Evolutionary conservation across 139 green algal genomes (phyloP), one percentile per base, ranked within the genome.

Genomic region (Nannochloris sp.): DNA sequence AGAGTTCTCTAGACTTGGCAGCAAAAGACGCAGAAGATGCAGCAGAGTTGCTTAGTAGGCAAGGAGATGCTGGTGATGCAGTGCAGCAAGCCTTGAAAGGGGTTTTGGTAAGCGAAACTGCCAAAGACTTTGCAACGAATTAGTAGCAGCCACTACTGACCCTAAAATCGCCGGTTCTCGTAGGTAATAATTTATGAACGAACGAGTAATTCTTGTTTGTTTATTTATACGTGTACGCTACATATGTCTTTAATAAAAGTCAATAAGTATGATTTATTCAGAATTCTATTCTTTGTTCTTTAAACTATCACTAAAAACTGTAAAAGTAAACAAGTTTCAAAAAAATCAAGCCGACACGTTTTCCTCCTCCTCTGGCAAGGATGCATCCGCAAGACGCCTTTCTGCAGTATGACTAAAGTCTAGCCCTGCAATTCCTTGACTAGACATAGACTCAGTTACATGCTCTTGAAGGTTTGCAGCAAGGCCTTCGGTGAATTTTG

Each of bases 61-160:
- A 25, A 3, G 56, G 56, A 23, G 56, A 64, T 48, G 56, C 56
- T 23, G 29, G 46, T 14, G 56, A 64, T 48, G 56, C 30, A 29
- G 36, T 64, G 1, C 24, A 55, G 25, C 56, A 64, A 34, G 56
- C 56, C 29, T 24, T 64, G 2, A 64, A 64, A 57, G 56, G 56
- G 5, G 56, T 25, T 25, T 31, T 64, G 25, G 56, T 64, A 55
- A 25, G 29, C 7, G 56, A 64, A 48, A 25, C 56, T 14, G 56
- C 56, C 0, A 64, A 64, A 0, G 56, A 64, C 19, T 23, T 51
- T 51, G 42, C 42, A 19, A 19, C 19, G 42, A 51, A 51, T 27
- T 51, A 19, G 42, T 19, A 51, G n/a, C n/a, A n/a, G n/a, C n/a
- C n/a, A n/a, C n/a, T n/a, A n/a, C n/a, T n/a, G n/a, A n/a, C n/a